Evolutionary conservation across 2,329 filamentous ascomycete genomes (phyloP), one percentile per base, ranked within the genome.

Genomic region (Aspergillus sergii): DNA sequence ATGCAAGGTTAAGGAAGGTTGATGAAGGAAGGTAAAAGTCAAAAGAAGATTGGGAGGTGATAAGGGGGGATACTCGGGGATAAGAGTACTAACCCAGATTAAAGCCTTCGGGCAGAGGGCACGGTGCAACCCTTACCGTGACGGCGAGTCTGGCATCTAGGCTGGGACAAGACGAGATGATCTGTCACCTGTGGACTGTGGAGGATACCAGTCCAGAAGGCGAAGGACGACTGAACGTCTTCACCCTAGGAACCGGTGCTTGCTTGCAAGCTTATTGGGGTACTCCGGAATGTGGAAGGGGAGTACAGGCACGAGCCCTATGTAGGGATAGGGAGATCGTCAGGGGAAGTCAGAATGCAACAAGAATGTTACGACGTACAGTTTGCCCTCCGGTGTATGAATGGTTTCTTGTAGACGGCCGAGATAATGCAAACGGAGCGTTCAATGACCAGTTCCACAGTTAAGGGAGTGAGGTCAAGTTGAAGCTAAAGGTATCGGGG

Each of bases 161-260:
- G 74, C 74, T 74, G 73, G 71, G 66, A 69, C 71, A 70, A 68
- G 68, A 72, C 68, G 65, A 77, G 79, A 80, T 80, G 75, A 78
- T 72, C 72, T 72, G 74, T 69, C 72, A 73, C 74, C 73, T 69
- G 51, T 71, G 66, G 71, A 72, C 69, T 71, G 69, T 75, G 72
- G 62, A 69, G 71, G 70, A 77, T 75, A 72, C 76, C 72, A 76
- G 69, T 73, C 67, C 68, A 62, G 74, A 69, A 75, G 73, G 74
- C 75, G 73, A 79, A 81, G 77, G 64, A 80, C 79, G 79, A 81
- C 75, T 77, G 68, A 81, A 81, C 79, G 79, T 77, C 78, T 81
- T 79, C 79, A 78, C 77, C 75, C 72, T 76, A 73, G 70, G 72
- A 73, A 71, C 69, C 64, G 66, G 72, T 73, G 69, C 71, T 74